phyloP scores from a whole-genome alignment of 2,329 filamentous ascomycete genomes.

The Helicocarpus griseus region DNA sequence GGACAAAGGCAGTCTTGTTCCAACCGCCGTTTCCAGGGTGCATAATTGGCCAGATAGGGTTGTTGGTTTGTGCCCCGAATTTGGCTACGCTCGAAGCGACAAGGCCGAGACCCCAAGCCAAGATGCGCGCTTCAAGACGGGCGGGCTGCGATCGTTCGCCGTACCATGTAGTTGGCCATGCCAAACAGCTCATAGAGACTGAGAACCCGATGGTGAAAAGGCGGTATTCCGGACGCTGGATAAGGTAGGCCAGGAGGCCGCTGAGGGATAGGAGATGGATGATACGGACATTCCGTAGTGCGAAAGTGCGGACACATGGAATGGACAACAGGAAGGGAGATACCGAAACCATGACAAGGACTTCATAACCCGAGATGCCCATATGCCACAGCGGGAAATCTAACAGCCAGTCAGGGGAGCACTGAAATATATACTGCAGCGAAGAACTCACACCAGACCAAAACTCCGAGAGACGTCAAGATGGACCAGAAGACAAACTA shows the following conservation, averaged over 20 bases:
- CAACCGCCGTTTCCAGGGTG: slow-evolving; percentile 81
- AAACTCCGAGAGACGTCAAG: slow-evolving; percentile 75
- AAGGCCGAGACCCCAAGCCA: slow-evolving; percentile 72
- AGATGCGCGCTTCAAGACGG: slow-evolving; percentile 70
- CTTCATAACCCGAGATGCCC: slow-evolving; percentile 96
- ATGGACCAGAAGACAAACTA: slow-evolving; percentile 95
- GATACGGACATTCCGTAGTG: slow-evolving; percentile 58
- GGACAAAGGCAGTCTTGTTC: slow-evolving; percentile 70
- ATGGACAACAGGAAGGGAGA: slow-evolving; percentile 72
- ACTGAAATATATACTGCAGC: not conserved
- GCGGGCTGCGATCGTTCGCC: slow-evolving; percentile 64
- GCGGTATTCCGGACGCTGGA: slow-evolving; percentile 61
- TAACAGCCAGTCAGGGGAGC: slow-evolving; percentile 27
- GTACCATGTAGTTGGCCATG: slow-evolving; percentile 75
- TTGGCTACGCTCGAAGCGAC: slow-evolving; percentile 81
- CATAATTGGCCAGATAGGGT: slow-evolving; percentile 94
- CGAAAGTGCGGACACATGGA: slow-evolving; percentile 55
- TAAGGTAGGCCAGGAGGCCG: slow-evolving; percentile 69
- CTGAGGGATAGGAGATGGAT: slow-evolving; percentile 68
- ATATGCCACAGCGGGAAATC: slow-evolving; percentile 98
- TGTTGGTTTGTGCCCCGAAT: slow-evolving; percentile 89
- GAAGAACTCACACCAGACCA: slow-evolving; percentile 75
- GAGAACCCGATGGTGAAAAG: slow-evolving; percentile 75
- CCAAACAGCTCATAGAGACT: slow-evolving; percentile 68
- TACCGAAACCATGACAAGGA: slow-evolving; percentile 72